Base-by-base conservation (phyloP, 2,329 filamentous ascomycete species). In the Erysiphe pulchra region DNA sequence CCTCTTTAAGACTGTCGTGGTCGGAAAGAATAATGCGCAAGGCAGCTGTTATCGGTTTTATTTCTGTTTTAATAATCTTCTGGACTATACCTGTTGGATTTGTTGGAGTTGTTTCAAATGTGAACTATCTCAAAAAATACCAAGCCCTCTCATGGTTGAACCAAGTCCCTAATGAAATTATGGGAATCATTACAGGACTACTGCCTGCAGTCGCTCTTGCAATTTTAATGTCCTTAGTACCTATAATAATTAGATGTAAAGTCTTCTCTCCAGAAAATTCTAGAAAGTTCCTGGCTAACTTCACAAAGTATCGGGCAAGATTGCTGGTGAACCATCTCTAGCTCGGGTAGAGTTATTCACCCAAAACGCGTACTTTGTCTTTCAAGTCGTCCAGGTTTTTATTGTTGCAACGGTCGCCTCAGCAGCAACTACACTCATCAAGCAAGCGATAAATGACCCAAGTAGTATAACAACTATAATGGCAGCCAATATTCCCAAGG, bases 311-410 rank as follows among this genome's bases (percentile, higher is more conserved):
- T 80, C 83, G 59, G 86, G 86, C 50, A 86, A 75, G 58, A 61
- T 81, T 33, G 71, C 81, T 40, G 90, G 90, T 46, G 81, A 81
- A 50, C 83, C 85, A 1, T 90, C 83, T 0, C 61, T 74, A 7
- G 78, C 84, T 1, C 71, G 79, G 11, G 76, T 92, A 14, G 90
- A 98, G 60, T 66, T 95, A 9, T 85, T 84, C 48, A 85, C 83
- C 0, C 84, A 95, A 58, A 90, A 86, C 56, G 80, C 75, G 53
- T 95, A 92, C 66, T 98, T 93, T 56, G 74, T 71, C 41, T 92
- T 92, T 64, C 83, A 90, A 60, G 75, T 95, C 39, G 69, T 94
- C 17, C 86, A 95, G 58, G 82, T 93, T 40, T 95, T 95, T 64
- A 64, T 95, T 47, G 74, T 95, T 43, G 77, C 82, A 0, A 93